Evolutionary conservation across 2,329 filamentous ascomycete genomes (phyloP).

Genomic region (Setomelanomma holmii): DNA sequence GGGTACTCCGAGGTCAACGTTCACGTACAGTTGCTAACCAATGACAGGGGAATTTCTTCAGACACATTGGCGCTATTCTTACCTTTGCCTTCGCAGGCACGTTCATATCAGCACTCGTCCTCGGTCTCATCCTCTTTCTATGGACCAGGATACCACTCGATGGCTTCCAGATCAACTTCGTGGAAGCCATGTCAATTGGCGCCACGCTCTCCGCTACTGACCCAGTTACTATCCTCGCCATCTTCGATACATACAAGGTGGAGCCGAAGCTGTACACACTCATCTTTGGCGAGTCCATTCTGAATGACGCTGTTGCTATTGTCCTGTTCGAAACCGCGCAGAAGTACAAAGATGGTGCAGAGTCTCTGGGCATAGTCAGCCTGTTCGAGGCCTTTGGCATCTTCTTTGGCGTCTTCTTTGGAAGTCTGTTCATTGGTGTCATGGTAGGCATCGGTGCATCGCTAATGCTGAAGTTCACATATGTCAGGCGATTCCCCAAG

Average conservation of each 20-base stretch:
- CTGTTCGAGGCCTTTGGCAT: conserved; percentile 91
- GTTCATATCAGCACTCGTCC: conserved; percentile 94
- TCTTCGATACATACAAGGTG: conserved; percentile 99
- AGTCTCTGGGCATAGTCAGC: conserved; percentile 75
- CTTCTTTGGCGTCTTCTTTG: conserved; percentile 96
- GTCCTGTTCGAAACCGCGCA: conserved; percentile 98
- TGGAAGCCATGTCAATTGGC: conserved; percentile 95
- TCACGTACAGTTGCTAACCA: conserved; percentile 6
- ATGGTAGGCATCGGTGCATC: conserved; percentile 87
- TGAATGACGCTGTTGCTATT: conserved; percentile 98
- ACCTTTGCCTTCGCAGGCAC: conserved; percentile 98
- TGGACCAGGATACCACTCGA: conserved; percentile 89
- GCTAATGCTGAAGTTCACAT: conserved; percentile 90
- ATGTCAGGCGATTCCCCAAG: conserved; percentile 89
- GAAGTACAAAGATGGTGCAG: conserved; percentile 80
- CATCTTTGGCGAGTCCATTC: conserved; percentile 97
- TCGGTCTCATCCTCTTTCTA: conserved; percentile 85
- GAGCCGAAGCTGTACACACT: conserved; percentile 98
- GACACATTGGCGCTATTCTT: conserved; percentile 95
- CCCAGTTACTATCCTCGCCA: conserved; percentile 95
- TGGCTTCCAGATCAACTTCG: conserved; percentile 84
- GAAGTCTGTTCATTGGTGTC: conserved; percentile 87
- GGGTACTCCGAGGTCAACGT: conserved; percentile 15
- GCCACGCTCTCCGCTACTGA: conserved; percentile 96
- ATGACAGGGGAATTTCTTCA: conserved; percentile 86